Conservation (phyloP, 257 asterid species). For the Solanum sparsipilum region DNA sequence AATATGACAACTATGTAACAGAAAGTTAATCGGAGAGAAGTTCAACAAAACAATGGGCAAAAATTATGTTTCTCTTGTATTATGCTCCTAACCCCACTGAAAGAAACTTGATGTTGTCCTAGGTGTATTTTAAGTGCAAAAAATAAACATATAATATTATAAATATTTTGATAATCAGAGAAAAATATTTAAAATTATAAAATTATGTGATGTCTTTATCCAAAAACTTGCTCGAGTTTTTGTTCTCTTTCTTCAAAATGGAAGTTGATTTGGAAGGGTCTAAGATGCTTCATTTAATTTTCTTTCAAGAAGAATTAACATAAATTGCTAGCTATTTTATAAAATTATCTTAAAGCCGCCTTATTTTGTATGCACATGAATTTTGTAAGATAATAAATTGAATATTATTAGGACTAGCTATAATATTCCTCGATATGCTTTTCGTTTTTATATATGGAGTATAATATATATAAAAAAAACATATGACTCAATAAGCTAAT, state of each 20-base stretch:
- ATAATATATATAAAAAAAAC: neutral
- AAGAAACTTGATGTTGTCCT: neutral
- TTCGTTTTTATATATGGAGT: neutral
- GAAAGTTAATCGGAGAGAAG: too few relatives aligned
- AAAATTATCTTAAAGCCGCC: neutral
- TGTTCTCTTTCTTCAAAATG: neutral
- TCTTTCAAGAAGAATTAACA: neutral
- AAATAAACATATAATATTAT: neutral
- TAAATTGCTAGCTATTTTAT: neutral
- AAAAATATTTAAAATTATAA: neutral
- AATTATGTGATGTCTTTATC: neutral
- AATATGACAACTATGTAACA: too few relatives aligned
- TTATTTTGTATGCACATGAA: neutral
- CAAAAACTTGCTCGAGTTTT: neutral
- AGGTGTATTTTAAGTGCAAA: neutral
- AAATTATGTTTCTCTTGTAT: too few relatives aligned
- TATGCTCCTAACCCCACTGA: too few relatives aligned
- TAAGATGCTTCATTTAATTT: neutral
- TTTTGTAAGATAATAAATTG: neutral
- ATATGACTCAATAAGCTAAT: neutral
- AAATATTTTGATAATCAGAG: neutral
- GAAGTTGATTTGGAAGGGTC: neutral
- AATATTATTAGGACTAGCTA: neutral
- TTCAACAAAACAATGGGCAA: too few relatives aligned
- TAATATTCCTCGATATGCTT: neutral